Percentiles rank a stretch among this genome's conserved stretches.
phyloP scores from a whole-genome alignment of 164 flowering plant species.

The Liriodendron chinense region DNA sequence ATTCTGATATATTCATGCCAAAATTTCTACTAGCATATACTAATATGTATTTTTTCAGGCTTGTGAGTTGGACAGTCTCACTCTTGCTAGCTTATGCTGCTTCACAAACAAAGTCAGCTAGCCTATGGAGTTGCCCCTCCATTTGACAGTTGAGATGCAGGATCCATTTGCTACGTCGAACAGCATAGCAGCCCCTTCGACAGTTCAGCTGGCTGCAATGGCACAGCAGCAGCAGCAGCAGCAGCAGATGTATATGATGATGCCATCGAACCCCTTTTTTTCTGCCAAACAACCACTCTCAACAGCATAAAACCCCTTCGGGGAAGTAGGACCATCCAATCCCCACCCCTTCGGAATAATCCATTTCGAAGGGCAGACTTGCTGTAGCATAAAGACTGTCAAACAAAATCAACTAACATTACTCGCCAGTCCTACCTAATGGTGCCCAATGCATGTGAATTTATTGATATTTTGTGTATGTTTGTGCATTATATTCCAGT shows the following conservation, averaged over 20 bases:
- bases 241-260: slow-evolving; percentile 24
- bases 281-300: slow-evolving; percentile 45
- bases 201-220: slow-evolving; percentile 74
- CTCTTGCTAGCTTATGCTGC: slow-evolving; percentile 78
- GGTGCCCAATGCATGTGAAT: background rate
- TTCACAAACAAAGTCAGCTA: slow-evolving; percentile 78
- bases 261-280: slow-evolving; percentile 53
- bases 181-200: slow-evolving; percentile 47
- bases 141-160: slow-evolving; percentile 79
- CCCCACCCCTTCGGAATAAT: slow-evolving; percentile 54
- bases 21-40: background rate
- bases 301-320: slow-evolving; percentile 74
- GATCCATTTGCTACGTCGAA: slow-evolving; percentile 85
- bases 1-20: background rate
- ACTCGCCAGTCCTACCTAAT: no score
- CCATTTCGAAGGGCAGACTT: slow-evolving; percentile 84
- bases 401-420: no score
- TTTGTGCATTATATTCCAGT: slow-evolving; percentile 4
- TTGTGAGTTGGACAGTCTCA: slow-evolving; percentile 89
- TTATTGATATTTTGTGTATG: background rate
- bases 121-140: slow-evolving; percentile 77
- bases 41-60: slow-evolving; percentile 45
- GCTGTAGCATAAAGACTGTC: slow-evolving; percentile 29
- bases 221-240: slow-evolving; percentile 63
- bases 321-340: slow-evolving; percentile 47